phyloP scores from a whole-genome alignment of 192 early-diverging fungal genomes.

The Mortierella antarctica region DNA sequence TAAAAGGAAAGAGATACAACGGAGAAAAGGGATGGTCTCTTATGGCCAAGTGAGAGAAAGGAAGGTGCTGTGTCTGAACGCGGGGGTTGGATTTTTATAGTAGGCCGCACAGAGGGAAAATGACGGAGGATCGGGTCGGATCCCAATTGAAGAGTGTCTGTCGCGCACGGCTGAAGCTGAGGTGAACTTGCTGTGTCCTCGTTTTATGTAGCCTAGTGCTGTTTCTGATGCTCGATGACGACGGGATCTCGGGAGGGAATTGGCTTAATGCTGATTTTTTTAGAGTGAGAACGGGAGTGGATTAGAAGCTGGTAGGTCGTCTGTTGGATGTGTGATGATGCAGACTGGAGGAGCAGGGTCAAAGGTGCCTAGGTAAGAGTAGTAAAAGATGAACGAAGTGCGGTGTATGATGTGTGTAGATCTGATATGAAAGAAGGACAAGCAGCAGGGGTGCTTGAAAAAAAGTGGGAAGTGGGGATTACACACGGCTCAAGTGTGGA shows the following conservation, averaged over 20 bases:
- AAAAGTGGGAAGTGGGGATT: too few relatives aligned
- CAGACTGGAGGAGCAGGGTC: too few relatives aligned
- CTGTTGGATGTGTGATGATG: too few relatives aligned
- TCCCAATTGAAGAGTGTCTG: not conserved
- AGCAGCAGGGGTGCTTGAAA: too few relatives aligned
- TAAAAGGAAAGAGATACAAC: not conserved
- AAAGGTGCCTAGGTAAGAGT: too few relatives aligned
- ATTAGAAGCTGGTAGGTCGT: too few relatives aligned
- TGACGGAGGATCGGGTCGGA: not conserved
- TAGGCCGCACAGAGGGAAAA: not conserved
- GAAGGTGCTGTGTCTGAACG: not conserved
- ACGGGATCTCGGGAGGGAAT: not conserved
- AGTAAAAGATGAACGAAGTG: too few relatives aligned
- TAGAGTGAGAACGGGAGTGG: too few relatives aligned
- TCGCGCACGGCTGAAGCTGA: not conserved
- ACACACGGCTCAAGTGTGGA: too few relatives aligned
- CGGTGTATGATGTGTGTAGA: too few relatives aligned
- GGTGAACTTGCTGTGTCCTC: not conserved
- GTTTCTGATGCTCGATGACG: slow-evolving; percentile 6
- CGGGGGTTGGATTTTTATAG: not conserved
- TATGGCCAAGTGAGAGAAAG: not conserved
- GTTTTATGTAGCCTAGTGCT: not conserved
- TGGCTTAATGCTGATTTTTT: too few relatives aligned
- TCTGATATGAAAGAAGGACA: too few relatives aligned
- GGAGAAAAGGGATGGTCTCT: not conserved